Conservation (phyloP, 495 filamentous ascomycete species). For the Penicillium parvum region DNA sequence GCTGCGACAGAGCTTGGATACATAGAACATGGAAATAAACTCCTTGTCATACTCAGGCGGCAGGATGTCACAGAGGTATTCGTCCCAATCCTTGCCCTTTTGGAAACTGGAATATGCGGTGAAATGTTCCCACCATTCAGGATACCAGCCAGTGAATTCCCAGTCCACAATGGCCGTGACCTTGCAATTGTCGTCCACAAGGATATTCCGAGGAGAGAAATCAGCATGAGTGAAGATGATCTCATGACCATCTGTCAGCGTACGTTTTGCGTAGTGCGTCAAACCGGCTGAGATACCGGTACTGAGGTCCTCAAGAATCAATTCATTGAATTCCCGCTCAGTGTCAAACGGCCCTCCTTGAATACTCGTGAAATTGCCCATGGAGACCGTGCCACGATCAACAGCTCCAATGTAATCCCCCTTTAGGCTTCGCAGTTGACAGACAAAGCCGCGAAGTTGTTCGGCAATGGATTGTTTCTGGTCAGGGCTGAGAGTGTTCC, state of each 20-base stretch:
- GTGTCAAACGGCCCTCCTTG: slow-evolving; percentile 25
- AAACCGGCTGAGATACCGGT: slow-evolving; percentile 8
- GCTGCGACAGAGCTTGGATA: neutral
- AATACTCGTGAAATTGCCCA: slow-evolving; percentile 7
- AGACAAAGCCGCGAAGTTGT: slow-evolving; percentile 17
- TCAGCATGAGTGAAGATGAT: slow-evolving; percentile 29
- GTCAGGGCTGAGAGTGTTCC: slow-evolving; percentile 6
- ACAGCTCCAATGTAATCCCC: slow-evolving; percentile 23
- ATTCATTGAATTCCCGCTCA: slow-evolving; percentile 24
- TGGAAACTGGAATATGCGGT: slow-evolving; percentile 20
- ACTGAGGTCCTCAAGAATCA: slow-evolving; percentile 17
- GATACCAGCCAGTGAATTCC: slow-evolving; percentile 47
- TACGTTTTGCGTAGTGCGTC: slow-evolving; percentile 18
- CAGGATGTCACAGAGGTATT: slow-evolving; percentile 14
- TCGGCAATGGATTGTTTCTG: slow-evolving; percentile 19
- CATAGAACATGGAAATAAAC: slow-evolving; percentile 7
- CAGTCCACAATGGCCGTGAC: slow-evolving; percentile 45
- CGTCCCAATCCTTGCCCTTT: slow-evolving; percentile 12
- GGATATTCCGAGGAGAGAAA: slow-evolving; percentile 31
- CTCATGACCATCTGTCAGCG: slow-evolving; percentile 18
- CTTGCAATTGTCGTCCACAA: slow-evolving; percentile 24
- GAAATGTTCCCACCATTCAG: slow-evolving; percentile 48
- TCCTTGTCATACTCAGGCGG: slow-evolving; percentile 13
- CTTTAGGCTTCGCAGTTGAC: slow-evolving; percentile 22
- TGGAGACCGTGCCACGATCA: slow-evolving; percentile 11